Base-by-base conservation (phyloP, 768 basidiomycete genomes). In the Peribolospora baueri region DNA sequence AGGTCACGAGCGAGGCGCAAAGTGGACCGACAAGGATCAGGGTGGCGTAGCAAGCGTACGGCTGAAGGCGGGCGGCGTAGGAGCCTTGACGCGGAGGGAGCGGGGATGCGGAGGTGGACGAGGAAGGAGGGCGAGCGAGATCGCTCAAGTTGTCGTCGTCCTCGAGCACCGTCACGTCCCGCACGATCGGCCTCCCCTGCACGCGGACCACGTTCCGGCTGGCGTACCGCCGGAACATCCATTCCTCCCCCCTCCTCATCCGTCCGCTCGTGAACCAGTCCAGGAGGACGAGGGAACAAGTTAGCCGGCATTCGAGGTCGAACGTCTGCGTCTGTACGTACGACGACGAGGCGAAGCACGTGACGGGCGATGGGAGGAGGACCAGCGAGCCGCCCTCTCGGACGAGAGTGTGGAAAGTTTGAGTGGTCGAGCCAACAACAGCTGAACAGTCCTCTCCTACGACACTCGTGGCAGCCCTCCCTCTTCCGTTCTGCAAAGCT, bases 221-320 rank as follows among this genome's bases (percentile, higher is more conserved):
- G 64, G 80, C 76, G 65, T 91, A 95, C 56, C 75, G 72, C 51
- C 81, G 76, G 65, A 95, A 90, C 3, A 67, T 77, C 91, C 91
- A 97, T 52, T 84, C 80, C 64, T 97, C 91, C 40, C 83, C 82
- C 51, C 56, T 46, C 36, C 42, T 46, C 64, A 76, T 79, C 42
- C 91, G 76, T 8, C 91, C 91, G 3, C 84, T 82, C 1, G 87
- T 93, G 56, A 86, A 70, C 85, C 88, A 93, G 65, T 95, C 91
- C 11, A 97, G 74, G 1, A 90, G 67, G 46, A 84, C 73, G 6
- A 80, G 69, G 9, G 81, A 83, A 7, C 80, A 63, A 2, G 65
- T 54, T 7, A 50, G 74, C 47, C 71, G 72, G 45, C 62, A 62
- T 7, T 72, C 72, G 42, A 93, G 72, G 54, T 71, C 69, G 68